phyloP scores from a whole-genome alignment of 495 filamentous ascomycete genomes.

The Filosporella fistucella region DNA sequence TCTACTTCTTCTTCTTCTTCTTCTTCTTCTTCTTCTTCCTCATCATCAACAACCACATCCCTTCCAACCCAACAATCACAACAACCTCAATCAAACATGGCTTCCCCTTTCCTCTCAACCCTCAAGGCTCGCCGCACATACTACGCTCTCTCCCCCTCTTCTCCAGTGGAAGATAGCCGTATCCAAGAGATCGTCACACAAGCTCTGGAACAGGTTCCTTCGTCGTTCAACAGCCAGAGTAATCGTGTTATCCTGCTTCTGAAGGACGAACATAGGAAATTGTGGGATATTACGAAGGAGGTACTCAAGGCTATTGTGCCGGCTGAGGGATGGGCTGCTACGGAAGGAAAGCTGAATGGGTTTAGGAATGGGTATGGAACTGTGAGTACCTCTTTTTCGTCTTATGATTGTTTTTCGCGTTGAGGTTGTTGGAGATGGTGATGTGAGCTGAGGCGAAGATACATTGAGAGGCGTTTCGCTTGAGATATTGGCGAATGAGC shows the following conservation, averaged over 20 bases:
- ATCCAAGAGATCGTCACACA: constrained; percentile 54
- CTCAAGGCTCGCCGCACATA: constrained; percentile 51
- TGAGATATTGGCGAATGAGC: no score
- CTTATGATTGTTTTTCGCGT: no score
- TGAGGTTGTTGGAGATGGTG: no score
- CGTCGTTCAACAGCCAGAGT: constrained; percentile 63
- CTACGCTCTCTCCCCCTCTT: constrained; percentile 55
- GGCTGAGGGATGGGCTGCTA: constrained; percentile 44
- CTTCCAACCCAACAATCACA: background rate
- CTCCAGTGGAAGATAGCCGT: constrained; percentile 43
- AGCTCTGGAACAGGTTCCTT: constrained; percentile 49
- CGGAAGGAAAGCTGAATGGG: constrained; percentile 39
- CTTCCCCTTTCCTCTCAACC: constrained; percentile 40
- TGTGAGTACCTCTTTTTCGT: constrained; percentile 30
- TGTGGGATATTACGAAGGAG: constrained; percentile 54
- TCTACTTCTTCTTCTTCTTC: no score
- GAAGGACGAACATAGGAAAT: constrained; percentile 57
- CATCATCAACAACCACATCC: background rate
- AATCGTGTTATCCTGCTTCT: constrained; percentile 58
- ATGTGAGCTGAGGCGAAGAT: no score
- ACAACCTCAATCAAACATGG: background rate
- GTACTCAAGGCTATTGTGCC: constrained; percentile 53
- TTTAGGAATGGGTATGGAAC: constrained; percentile 57
- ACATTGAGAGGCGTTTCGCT: no score
- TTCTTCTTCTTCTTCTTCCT: no score